Percentiles rank a stretch among this genome's conserved stretches.
phyloP scores from a whole-genome alignment of 1,284 basidiomycete genomes.

The Puccinia coronata region DNA sequence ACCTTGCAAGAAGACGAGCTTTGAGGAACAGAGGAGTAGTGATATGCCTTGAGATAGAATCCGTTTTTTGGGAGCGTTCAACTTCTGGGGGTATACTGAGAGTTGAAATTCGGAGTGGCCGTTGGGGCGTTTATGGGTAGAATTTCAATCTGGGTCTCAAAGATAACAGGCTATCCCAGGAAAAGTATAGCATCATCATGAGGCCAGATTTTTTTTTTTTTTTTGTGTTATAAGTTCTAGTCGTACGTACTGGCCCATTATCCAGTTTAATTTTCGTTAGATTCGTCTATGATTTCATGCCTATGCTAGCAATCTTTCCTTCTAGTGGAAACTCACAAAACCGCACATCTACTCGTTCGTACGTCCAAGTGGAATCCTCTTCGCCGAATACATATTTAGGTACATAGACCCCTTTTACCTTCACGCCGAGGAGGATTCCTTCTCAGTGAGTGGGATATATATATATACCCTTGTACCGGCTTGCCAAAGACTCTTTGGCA shows the following conservation, averaged over 20 bases:
- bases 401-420: too few relatives aligned
- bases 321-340: too few relatives aligned
- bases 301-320: too few relatives aligned
- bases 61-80: too few relatives aligned
- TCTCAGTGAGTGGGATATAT: too few relatives aligned
- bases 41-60: neutral
- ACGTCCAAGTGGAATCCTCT: too few relatives aligned
- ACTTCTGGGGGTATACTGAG: neutral
- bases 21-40: neutral
- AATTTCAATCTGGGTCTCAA: conserved; percentile 4
- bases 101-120: neutral
- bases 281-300: neutral
- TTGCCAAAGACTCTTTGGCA: too few relatives aligned
- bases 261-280: neutral
- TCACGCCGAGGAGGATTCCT: too few relatives aligned
- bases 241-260: neutral
- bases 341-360: too few relatives aligned
- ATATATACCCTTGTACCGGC: too few relatives aligned
- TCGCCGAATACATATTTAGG: too few relatives aligned
- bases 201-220: neutral
- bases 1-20: neutral
- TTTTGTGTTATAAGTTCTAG: neutral
- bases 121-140: neutral
- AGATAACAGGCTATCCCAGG: neutral
- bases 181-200: neutral